A percentile compares a stretch with the other conserved stretches of the same genome.
Evolutionary conservation across 371 early-diverging fungal species (phyloP).

Genomic region (Capniomyces stellatus): DNA sequence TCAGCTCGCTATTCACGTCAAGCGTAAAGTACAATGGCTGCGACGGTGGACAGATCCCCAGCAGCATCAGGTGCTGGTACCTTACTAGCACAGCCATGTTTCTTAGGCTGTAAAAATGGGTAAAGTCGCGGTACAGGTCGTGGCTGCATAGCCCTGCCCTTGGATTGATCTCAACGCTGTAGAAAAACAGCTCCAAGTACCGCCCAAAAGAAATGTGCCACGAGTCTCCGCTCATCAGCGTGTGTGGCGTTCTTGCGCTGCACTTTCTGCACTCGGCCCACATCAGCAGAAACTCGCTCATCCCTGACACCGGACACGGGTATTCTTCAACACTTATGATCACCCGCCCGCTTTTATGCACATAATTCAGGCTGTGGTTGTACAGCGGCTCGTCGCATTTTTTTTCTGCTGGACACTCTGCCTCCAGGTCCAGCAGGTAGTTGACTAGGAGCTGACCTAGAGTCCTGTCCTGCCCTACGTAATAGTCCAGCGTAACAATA

Average conservation of each 20-base stretch:
- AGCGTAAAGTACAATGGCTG: conserved; percentile 27
- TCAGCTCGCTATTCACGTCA: conserved; percentile 20
- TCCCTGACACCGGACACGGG: conserved; percentile 40
- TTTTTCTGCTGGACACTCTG: conserved; percentile 33
- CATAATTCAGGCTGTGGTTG: conserved; percentile 64
- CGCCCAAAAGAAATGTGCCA: conserved; percentile 89
- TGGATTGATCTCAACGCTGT: conserved; percentile 35
- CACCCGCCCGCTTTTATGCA: conserved; percentile 57
- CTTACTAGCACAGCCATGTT: conserved; percentile 57
- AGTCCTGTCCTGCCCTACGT: conserved; percentile 56
- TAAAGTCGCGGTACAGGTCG: conserved; percentile 55
- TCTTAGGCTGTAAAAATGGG: conserved; percentile 51
- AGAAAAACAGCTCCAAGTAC: conserved; percentile 71
- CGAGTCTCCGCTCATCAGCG: conserved; percentile 68
- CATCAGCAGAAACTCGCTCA: conserved; percentile 62
- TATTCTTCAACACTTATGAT: conserved; percentile 53
- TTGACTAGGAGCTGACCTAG: conserved; percentile 75
- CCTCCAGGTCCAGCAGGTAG: conserved; percentile 41
- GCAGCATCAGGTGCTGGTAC: conserved; percentile 48
- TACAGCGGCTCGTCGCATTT: conserved; percentile 54
- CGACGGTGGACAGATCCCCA: conserved; percentile 66
- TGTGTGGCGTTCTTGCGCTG: conserved; percentile 42
- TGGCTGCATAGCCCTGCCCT: conserved; percentile 65
- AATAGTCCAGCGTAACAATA: conserved; percentile 57
- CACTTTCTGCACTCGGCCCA: conserved; percentile 70